Conservation (phyloP, 345 rosid genomes). For the Salix udensis region DNA sequence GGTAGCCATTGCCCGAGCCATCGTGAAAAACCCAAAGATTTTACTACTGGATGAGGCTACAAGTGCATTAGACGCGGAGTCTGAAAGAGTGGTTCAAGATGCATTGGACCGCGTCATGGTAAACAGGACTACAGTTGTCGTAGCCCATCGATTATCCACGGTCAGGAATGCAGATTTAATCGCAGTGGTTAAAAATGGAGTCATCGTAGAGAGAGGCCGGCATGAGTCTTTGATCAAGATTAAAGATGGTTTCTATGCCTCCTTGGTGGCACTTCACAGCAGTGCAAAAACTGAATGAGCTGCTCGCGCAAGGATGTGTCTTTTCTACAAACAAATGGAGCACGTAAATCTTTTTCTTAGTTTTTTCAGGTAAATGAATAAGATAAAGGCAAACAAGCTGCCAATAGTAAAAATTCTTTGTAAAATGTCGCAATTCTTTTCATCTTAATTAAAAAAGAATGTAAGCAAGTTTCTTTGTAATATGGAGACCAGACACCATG, state of each 20-base stretch:
- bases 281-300: conserved; percentile 20
- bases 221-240: conserved; percentile 23
- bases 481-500: background rate
- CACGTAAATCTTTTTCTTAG: background rate
- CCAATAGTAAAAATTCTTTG: background rate
- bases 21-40: conserved; percentile 40
- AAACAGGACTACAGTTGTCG: conserved; percentile 47
- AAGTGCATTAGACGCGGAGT: conserved; percentile 44
- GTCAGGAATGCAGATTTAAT: conserved; percentile 48
- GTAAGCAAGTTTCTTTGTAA: background rate
- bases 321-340: background rate
- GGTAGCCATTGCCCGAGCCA: conserved; percentile 44
- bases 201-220: conserved; percentile 42
- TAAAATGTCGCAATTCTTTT: background rate
- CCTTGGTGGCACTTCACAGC: conserved; percentile 24
- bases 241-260: conserved; percentile 24
- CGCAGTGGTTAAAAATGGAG: conserved; percentile 52
- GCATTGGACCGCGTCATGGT: conserved; percentile 41
- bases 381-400: background rate
- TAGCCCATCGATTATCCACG: conserved; percentile 51
- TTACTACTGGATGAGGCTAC: conserved; percentile 44
- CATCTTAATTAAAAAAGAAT: background rate
- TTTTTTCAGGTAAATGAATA: background rate
- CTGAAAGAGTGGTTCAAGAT: conserved; percentile 50
- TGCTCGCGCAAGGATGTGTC: background rate